These are phyloP conservation scores for Cucurbita argyrosperma DNA, from an alignment of 306 rosid genomes.

Conservation along the genomic window DNA sequence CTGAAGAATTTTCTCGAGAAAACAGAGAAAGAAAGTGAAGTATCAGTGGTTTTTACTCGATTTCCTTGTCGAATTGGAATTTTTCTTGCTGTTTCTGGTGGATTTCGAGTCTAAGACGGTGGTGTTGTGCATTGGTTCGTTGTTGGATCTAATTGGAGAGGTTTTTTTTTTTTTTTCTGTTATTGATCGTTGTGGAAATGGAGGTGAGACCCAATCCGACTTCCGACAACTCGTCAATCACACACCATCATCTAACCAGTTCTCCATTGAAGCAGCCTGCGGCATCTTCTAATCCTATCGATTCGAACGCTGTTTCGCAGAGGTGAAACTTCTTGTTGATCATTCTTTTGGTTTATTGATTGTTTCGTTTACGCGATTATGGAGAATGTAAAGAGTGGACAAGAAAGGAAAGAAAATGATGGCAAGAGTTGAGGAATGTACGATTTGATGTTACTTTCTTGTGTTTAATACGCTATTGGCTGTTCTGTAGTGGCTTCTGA, in stretches of 20 bases:
- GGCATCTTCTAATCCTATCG: conserved; percentile 40
- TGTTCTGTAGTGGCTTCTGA: background rate
- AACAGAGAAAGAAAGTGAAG: background rate
- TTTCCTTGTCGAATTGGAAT: background rate
- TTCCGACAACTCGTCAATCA: conserved; percentile 39
- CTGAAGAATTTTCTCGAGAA: background rate
- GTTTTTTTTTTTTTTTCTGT: background rate
- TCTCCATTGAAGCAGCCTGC: conserved; percentile 29
- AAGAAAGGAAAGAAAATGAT: background rate
- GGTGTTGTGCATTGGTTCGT: background rate
- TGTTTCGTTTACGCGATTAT: conserved; percentile 15
- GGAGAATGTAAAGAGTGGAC: background rate
- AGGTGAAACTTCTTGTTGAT: conserved; percentile 24
- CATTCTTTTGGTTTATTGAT: background rate
- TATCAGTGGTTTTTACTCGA: background rate
- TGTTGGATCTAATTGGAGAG: background rate
- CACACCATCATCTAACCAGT: conserved; percentile 25
- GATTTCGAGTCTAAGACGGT: background rate
- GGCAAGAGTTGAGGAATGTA: background rate
- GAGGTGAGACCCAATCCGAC: conserved; percentile 57
- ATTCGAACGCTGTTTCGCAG: conserved; percentile 59
- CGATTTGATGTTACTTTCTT: background rate
- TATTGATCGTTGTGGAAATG: conserved; percentile 32
- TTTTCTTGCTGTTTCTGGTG: no score
- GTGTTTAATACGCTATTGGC: background rate